These are phyloP conservation scores for Nigrospora sphaerica DNA, from an alignment of 2,329 filamentous ascomycete genomes.

Conservation along the genomic window DNA sequence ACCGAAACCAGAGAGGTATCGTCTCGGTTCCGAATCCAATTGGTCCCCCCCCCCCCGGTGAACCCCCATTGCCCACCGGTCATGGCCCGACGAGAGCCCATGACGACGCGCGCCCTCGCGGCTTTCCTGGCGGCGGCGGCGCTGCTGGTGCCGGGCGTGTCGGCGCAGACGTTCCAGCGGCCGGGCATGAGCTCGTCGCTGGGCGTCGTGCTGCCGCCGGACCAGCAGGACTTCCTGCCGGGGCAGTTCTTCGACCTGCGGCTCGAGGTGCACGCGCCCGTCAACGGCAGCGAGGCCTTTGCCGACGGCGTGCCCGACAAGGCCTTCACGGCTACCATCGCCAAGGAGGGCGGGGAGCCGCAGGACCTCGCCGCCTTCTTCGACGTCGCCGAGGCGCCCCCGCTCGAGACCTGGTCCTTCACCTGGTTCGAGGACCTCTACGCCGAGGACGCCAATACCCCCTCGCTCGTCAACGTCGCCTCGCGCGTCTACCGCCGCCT, in stretches of 20 bases:
- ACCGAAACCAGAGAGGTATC: no score
- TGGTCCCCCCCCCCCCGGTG: no score
- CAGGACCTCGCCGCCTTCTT: constrained; percentile 61
- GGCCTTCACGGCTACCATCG: constrained; percentile 68
- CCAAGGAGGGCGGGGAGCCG: constrained; percentile 50
- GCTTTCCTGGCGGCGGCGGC: no score
- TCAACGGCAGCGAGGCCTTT: constrained; percentile 76
- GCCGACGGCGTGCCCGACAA: constrained; percentile 62
- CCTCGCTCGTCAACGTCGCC: constrained; percentile 72
- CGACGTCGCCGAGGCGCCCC: constrained; percentile 54
- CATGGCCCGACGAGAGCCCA: no score
- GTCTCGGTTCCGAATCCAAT: no score
- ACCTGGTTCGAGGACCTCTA: constrained; percentile 82
- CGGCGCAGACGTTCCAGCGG: constrained; percentile 52
- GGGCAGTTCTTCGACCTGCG: constrained; percentile 81
- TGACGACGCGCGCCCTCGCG: no score
- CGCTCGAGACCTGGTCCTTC: constrained; percentile 76
- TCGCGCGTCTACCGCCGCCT: constrained; percentile 72
- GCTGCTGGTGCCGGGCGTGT: constrained; percentile 4
- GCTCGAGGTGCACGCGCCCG: constrained; percentile 72
- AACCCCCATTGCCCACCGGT: no score
- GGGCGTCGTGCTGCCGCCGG: constrained; percentile 53
- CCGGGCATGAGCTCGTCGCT: constrained; percentile 52
- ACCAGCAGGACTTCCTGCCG: constrained; percentile 72
- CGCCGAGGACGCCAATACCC: constrained; percentile 61